Percentiles rank a stretch among this genome's conserved stretches.
phyloP scores from a whole-genome alignment of 108 stramenopile species.

The Conticribra weissflogii region DNA sequence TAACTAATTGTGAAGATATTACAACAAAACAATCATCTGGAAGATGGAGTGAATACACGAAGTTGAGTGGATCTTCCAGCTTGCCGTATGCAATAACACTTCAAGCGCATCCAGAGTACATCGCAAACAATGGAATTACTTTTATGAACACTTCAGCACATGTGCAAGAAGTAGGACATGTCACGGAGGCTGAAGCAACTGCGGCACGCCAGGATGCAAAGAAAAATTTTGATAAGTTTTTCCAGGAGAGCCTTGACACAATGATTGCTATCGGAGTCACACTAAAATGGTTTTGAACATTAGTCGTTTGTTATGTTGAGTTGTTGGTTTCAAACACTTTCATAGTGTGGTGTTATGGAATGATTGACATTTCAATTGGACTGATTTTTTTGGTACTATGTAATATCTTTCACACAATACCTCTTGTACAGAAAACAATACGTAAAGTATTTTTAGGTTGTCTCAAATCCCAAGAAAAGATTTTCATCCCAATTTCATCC shows the following conservation, averaged over 20 bases:
- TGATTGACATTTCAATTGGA: no score
- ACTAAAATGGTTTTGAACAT: slow-evolving; percentile 66
- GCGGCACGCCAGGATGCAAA: slow-evolving; percentile 47
- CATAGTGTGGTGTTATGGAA: no score
- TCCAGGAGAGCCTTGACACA: slow-evolving; percentile 50
- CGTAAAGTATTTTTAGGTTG: no score
- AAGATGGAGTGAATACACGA: background rate
- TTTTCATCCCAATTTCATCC: no score
- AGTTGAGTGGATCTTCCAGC: background rate
- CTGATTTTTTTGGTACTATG: no score
- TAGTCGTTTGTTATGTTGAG: background rate
- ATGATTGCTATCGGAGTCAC: slow-evolving; percentile 48
- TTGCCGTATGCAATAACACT: slow-evolving; percentile 74
- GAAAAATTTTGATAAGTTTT: slow-evolving; percentile 33
- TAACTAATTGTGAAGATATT: background rate
- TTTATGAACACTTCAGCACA: slow-evolving; percentile 39
- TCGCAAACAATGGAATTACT: slow-evolving; percentile 41
- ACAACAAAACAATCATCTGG: background rate
- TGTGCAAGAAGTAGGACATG: slow-evolving; percentile 45
- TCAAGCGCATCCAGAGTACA: slow-evolving; percentile 85
- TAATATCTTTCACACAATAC: no score
- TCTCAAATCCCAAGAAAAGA: no score
- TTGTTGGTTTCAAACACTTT: background rate
- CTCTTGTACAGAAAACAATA: no score
- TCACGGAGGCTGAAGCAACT: slow-evolving; percentile 21